phyloP scores from a whole-genome alignment of 2,329 filamentous ascomycete genomes.

The Fonsecaea nubica region DNA sequence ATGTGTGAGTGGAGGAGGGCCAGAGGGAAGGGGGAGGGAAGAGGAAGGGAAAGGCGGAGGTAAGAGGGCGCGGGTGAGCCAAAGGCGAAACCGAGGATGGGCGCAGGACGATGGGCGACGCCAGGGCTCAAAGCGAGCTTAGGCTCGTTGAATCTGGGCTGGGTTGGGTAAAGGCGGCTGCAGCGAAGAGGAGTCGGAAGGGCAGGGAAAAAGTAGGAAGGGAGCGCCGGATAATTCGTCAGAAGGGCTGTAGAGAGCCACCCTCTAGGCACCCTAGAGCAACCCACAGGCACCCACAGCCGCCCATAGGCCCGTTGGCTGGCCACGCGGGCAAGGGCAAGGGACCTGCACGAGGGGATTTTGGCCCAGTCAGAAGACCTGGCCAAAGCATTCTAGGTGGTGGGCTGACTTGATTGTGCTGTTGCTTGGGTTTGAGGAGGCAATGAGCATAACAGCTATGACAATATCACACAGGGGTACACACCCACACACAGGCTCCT shows the following conservation, averaged over 20 bases:
- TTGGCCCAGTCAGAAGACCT: conserved; percentile 17
- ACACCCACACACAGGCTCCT: too few species aligned
- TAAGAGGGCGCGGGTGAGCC: conserved; percentile 11
- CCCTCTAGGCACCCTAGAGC: neutral
- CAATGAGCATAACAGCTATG: neutral
- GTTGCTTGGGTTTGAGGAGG: neutral
- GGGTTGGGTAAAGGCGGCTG: conserved; percentile 14
- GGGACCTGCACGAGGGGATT: conserved; percentile 17
- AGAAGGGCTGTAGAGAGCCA: neutral
- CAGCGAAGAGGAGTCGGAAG: conserved; percentile 23
- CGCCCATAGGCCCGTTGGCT: neutral
- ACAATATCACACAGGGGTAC: too few species aligned
- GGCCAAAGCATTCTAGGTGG: neutral
- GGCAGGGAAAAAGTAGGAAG: conserved; percentile 14
- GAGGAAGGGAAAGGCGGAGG: conserved; percentile 4
- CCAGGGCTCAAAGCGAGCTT: conserved; percentile 15
- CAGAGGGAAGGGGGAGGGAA: neutral
- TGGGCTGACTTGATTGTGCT: conserved; percentile 9
- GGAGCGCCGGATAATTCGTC: conserved; percentile 14
- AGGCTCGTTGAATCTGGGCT: conserved; percentile 13
- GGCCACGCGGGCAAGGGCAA: neutral
- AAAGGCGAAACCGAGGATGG: conserved; percentile 9
- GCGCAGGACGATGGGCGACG: conserved; percentile 14
- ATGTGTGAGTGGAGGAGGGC: conserved; percentile 5
- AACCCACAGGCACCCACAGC: conserved; percentile 1